These are phyloP conservation scores for Beauveria bassiana DNA, from an alignment of 2,329 filamentous ascomycete genomes.

Conservation along the genomic window DNA sequence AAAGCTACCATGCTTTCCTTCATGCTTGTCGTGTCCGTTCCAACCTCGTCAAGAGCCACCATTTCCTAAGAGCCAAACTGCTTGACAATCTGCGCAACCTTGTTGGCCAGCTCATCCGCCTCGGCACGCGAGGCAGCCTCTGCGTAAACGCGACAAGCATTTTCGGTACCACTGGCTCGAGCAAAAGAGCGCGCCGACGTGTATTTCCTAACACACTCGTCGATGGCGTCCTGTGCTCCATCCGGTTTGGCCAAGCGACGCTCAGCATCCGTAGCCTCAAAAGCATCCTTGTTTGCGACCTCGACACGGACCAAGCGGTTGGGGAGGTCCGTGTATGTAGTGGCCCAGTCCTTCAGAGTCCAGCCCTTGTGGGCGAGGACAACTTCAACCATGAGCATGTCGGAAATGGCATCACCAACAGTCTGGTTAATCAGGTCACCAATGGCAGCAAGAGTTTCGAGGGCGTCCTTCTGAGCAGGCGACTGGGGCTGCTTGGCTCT, in stretches of 20 bases:
- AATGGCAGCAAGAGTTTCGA: slow-evolving; percentile 76
- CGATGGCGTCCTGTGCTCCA: slow-evolving; percentile 78
- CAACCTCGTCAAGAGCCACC: not conserved
- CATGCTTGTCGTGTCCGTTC: not conserved
- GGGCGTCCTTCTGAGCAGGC: slow-evolving; percentile 81
- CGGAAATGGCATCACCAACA: slow-evolving; percentile 89
- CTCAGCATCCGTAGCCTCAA: slow-evolving; percentile 89
- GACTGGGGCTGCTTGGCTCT: slow-evolving; percentile 75
- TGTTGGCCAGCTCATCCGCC: slow-evolving; percentile 81
- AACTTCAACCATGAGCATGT: slow-evolving; percentile 92
- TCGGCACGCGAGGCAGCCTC: slow-evolving; percentile 86
- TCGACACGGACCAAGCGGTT: slow-evolving; percentile 93
- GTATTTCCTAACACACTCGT: slow-evolving; percentile 82
- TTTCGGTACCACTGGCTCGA: slow-evolving; percentile 88
- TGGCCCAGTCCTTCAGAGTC: slow-evolving; percentile 84
- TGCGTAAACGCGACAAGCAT: slow-evolving; percentile 91
- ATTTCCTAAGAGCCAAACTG: slow-evolving; percentile 35
- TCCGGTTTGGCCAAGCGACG: slow-evolving; percentile 72
- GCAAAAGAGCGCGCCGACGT: slow-evolving; percentile 85
- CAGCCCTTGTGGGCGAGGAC: slow-evolving; percentile 93
- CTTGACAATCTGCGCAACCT: slow-evolving; percentile 70
- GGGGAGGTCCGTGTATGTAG: slow-evolving; percentile 87
- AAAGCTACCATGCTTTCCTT: not conserved
- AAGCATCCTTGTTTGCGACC: slow-evolving; percentile 79
- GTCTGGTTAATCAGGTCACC: slow-evolving; percentile 96